Conservation (phyloP, 2,329 filamentous ascomycete species). For the Colletotrichum gloeosporioides region DNA sequence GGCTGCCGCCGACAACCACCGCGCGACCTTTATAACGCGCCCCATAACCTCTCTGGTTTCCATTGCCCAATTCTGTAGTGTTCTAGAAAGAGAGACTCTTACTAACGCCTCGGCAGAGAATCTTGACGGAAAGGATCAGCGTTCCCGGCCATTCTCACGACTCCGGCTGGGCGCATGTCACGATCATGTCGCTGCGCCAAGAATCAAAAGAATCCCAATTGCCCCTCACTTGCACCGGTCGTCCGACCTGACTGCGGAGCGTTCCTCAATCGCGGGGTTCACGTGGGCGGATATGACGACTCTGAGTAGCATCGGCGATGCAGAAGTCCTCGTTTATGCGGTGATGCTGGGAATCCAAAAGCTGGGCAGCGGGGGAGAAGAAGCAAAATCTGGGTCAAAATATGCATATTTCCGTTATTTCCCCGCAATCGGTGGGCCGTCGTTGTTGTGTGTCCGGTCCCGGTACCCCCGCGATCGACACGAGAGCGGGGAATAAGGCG, state of each 20-base stretch:
- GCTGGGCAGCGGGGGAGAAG: conserved; percentile 12
- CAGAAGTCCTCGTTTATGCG: background rate
- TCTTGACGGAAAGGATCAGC: background rate
- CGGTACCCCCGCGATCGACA: conserved; percentile 9
- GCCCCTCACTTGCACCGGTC: background rate
- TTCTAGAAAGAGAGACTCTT: background rate
- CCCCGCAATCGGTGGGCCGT: background rate
- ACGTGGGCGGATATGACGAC: background rate
- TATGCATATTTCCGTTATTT: background rate
- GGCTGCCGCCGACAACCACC: background rate
- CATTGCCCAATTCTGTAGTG: background rate
- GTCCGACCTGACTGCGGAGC: too few species aligned
- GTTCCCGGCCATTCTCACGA: background rate
- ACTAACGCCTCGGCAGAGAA: background rate
- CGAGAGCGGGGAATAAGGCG: background rate
- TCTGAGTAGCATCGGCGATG: background rate
- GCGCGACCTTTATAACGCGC: background rate
- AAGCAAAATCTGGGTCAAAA: background rate
- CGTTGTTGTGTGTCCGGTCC: background rate
- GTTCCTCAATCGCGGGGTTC: background rate
- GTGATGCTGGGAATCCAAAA: background rate
- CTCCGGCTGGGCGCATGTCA: conserved; percentile 9
- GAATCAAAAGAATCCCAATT: background rate
- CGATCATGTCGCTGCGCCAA: background rate
- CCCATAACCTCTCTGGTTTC: background rate